These are phyloP conservation scores for Ceriops decandra DNA, from an alignment of 345 rosid species.

Conservation along the genomic window DNA sequence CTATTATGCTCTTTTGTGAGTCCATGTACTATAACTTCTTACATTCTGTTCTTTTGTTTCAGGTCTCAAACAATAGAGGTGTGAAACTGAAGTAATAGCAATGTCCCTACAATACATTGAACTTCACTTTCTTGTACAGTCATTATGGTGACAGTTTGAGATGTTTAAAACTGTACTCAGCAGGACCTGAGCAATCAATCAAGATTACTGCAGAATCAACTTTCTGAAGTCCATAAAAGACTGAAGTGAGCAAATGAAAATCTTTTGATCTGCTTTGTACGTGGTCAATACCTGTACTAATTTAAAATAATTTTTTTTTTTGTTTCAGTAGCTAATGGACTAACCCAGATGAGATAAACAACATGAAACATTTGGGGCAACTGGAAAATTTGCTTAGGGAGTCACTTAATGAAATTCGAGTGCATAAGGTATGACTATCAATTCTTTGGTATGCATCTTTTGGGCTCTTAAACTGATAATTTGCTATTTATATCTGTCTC, in stretches of 20 bases:
- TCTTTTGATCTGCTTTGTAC: not conserved
- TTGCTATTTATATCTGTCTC: no score
- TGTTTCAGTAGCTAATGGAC: constrained; percentile 56
- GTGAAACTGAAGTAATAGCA: not conserved
- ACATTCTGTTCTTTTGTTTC: constrained; percentile 14
- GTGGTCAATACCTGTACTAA: constrained; percentile 9
- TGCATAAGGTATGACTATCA: constrained; percentile 46
- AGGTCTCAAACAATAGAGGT: constrained; percentile 32
- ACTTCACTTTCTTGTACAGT: constrained; percentile 3
- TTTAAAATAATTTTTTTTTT: constrained; percentile 9
- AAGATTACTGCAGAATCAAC: constrained; percentile 41
- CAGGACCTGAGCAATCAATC: constrained; percentile 49
- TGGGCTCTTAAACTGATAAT: not conserved
- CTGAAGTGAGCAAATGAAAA: constrained; percentile 41
- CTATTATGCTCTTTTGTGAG: no score
- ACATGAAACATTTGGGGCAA: constrained; percentile 54
- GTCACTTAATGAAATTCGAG: constrained; percentile 49
- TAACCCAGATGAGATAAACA: constrained; percentile 52
- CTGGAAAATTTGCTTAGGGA: constrained; percentile 56
- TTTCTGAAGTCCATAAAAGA: constrained; percentile 49
- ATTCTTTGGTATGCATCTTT: constrained; percentile 6
- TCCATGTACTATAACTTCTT: not conserved
- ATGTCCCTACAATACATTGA: constrained; percentile 4
- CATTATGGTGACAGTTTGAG: constrained; percentile 13
- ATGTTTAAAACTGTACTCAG: constrained; percentile 13